A percentile compares a stretch with the other conserved stretches of the same genome.
phyloP scores from a whole-genome alignment of 108 stramenopile genomes.

The Nitzschia palea region DNA sequence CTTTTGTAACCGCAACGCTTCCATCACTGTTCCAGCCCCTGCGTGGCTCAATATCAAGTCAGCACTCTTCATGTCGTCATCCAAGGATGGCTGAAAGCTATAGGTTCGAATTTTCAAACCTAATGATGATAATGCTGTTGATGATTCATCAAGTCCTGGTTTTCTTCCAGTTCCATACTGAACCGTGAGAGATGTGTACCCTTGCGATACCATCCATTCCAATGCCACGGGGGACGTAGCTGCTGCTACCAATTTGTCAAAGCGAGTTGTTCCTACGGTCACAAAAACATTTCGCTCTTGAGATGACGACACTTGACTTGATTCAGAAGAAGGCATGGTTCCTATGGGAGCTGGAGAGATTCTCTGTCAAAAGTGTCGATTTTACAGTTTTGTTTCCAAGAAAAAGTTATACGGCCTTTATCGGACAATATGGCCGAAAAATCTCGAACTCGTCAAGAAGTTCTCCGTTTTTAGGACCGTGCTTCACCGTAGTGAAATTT shows the following conservation, averaged over 20 bases:
- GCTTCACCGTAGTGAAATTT: too few species aligned
- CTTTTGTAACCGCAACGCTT: slow-evolving; percentile 56
- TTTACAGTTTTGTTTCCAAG: too few species aligned
- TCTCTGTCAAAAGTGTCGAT: too few species aligned
- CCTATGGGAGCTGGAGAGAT: too few species aligned
- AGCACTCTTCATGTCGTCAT: slow-evolving; percentile 76
- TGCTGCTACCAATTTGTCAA: slow-evolving; percentile 74
- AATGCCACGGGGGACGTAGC: slow-evolving; percentile 55
- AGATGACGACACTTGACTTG: not conserved
- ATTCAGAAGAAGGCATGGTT: not conserved
- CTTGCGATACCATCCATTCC: slow-evolving; percentile 47
- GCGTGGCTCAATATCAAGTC: slow-evolving; percentile 90
- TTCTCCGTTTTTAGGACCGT: too few species aligned
- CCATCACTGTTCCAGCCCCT: slow-evolving; percentile 93
- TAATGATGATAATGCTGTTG: not conserved
- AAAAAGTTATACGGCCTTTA: too few species aligned
- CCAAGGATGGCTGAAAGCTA: slow-evolving; percentile 71
- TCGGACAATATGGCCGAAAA: too few species aligned
- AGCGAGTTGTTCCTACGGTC: slow-evolving; percentile 94
- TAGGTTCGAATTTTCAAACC: slow-evolving; percentile 42
- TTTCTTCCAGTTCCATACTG: slow-evolving; percentile 76
- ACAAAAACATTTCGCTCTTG: slow-evolving; percentile 66
- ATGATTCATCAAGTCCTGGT: slow-evolving; percentile 21
- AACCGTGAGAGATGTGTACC: slow-evolving; percentile 55
- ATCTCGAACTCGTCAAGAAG: too few species aligned